These are phyloP conservation scores for Strobilomyces echinocephalus DNA, from an alignment of 768 basidiomycete species.

Conservation along the genomic window DNA sequence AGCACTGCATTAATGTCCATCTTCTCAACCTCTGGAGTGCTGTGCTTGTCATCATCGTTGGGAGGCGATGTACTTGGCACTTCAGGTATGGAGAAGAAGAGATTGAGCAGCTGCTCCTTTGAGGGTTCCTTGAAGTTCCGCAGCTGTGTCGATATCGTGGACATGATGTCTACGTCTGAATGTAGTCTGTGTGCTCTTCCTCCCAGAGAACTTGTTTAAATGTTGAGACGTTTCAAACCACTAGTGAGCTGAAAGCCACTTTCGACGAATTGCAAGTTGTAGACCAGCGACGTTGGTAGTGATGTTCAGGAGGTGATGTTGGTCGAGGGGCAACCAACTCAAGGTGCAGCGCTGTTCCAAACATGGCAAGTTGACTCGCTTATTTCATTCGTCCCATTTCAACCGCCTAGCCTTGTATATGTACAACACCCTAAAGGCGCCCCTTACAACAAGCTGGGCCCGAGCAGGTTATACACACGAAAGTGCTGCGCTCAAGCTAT, in stretches of 20 bases:
- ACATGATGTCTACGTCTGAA: slow-evolving; percentile 40
- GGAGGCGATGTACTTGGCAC: slow-evolving; percentile 16
- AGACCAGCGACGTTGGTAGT: neutral
- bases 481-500: too few relatives aligned
- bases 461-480: neutral
- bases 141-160: slow-evolving; percentile 81
- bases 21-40: slow-evolving; percentile 46
- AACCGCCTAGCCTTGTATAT: too few relatives aligned
- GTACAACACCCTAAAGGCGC: too few relatives aligned
- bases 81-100: slow-evolving; percentile 83
- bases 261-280: slow-evolving; percentile 4
- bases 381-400: too few relatives aligned
- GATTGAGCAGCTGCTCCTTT: slow-evolving; percentile 77
- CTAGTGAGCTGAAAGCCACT: slow-evolving; percentile 1
- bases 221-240: neutral
- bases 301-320: neutral
- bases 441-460: too few relatives aligned
- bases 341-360: slow-evolving; percentile 14
- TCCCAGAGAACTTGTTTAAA: neutral
- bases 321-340: slow-evolving; percentile 9
- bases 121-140: slow-evolving; percentile 91
- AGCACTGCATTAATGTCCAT: slow-evolving; percentile 90
- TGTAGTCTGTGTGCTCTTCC: neutral
- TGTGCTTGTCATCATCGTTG: slow-evolving; percentile 22
- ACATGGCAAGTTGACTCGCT: too few relatives aligned